Conservation (phyloP, 768 basidiomycete species). For the Mycena galericulata region DNA sequence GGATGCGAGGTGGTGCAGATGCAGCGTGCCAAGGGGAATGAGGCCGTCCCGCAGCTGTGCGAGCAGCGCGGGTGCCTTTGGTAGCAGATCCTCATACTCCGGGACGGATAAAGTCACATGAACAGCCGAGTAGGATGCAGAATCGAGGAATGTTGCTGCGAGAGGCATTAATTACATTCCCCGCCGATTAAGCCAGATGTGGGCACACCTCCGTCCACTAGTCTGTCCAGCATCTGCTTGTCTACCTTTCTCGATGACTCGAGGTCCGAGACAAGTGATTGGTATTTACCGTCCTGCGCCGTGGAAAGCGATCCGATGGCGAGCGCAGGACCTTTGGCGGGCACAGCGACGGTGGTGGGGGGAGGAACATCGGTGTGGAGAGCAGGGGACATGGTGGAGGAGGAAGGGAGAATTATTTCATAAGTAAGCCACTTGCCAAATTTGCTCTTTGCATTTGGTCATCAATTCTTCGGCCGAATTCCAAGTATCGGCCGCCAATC, state of each 20-base stretch:
- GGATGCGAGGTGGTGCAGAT: constrained; percentile 67
- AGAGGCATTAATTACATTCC: constrained; percentile 21
- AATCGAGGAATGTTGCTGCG: constrained; percentile 67
- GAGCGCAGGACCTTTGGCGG: constrained; percentile 62
- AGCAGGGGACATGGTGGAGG: constrained; percentile 67
- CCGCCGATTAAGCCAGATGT: neutral
- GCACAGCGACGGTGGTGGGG: constrained; percentile 37
- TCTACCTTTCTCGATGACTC: constrained; percentile 70
- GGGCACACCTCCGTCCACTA: constrained; percentile 80
- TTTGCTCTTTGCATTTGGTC: constrained; percentile 10
- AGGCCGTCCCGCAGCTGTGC: constrained; percentile 71
- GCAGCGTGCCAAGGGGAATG: constrained; percentile 74
- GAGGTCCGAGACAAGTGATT: constrained; percentile 72
- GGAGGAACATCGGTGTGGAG: constrained; percentile 56
- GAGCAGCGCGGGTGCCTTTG: constrained; percentile 68
- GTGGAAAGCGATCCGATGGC: constrained; percentile 84
- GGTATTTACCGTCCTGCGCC: constrained; percentile 85
- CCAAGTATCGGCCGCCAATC: neutral
- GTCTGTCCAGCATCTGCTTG: constrained; percentile 84
- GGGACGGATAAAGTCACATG: constrained; percentile 72
- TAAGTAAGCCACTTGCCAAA: constrained; percentile 21
- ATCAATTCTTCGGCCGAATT: neutral
- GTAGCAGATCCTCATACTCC: constrained; percentile 69
- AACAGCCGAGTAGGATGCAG: constrained; percentile 71
- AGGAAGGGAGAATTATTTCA: neutral